Evolutionary conservation across 2,329 filamentous ascomycete species (phyloP).

Genomic region (Paecilomyces sp.): DNA sequence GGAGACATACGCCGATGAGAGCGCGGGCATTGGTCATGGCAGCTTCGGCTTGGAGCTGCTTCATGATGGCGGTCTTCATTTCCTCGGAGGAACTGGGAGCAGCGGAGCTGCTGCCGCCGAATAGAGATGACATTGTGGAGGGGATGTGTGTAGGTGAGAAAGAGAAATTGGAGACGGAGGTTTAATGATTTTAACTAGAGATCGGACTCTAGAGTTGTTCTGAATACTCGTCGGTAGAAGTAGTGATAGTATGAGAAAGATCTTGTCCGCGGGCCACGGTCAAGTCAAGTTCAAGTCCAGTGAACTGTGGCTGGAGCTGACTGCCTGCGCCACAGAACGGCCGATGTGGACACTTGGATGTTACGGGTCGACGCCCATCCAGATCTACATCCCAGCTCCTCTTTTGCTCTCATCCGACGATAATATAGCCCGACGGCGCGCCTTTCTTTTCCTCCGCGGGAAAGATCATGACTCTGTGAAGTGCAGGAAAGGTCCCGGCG

Average conservation of each 20-base stretch:
- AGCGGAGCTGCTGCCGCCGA: slow-evolving; percentile 19
- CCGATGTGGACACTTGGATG: slow-evolving; percentile 19
- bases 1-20: slow-evolving; percentile 57
- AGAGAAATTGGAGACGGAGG: too few species aligned
- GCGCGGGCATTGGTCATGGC: slow-evolving; percentile 62
- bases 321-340: slow-evolving; percentile 9
- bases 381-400: slow-evolving; percentile 1
- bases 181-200: slow-evolving; percentile 1
- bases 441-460: neutral
- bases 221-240: too few species aligned
- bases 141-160: neutral
- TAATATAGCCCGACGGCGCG: neutral
- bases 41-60: slow-evolving; percentile 57
- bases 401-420: neutral
- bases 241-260: neutral
- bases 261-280: neutral
- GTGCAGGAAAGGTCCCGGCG: neutral
- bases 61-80: slow-evolving; percentile 51
- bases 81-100: slow-evolving; percentile 21
- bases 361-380: slow-evolving; percentile 4
- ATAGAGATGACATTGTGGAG: slow-evolving; percentile 31
- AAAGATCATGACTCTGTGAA: slow-evolving; percentile 34
- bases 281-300: neutral
- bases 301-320: slow-evolving; percentile 6
- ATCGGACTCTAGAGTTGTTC: too few species aligned